Percentiles rank a stretch among this genome's conserved stretches.
These are phyloP conservation scores for Cyberlindnera nakhonratchasimensis DNA, from an alignment of 805 yeast species.

Conservation along the genomic window DNA sequence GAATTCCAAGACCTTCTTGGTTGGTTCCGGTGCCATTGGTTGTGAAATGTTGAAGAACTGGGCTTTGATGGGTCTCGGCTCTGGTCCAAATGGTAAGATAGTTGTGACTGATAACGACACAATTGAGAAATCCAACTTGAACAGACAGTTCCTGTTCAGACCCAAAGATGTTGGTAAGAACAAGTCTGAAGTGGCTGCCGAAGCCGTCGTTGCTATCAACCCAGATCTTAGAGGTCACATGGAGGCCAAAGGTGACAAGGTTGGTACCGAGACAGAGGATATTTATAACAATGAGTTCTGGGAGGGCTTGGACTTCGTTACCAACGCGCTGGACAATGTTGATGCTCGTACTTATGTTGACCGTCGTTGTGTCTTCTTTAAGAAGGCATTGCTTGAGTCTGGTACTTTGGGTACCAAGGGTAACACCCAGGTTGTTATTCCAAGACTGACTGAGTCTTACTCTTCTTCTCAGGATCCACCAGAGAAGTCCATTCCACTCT, in stretches of 20 bases:
- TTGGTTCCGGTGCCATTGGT: conserved; percentile 98
- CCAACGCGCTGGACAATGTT: conserved; percentile 95
- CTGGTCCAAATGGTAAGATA: conserved; percentile 86
- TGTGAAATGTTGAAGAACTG: conserved; percentile 98
- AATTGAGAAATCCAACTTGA: conserved; percentile 92
- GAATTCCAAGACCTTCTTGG: conserved; percentile 81
- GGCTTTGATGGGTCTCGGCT: conserved; percentile 95
- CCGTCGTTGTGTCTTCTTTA: conserved; percentile 90
- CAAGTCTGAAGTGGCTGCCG: conserved; percentile 88
- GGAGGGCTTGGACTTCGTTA: conserved; percentile 79
- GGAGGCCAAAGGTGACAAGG: conserved; percentile 76
- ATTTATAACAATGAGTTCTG: conserved; percentile 85
- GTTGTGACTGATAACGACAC: conserved; percentile 89
- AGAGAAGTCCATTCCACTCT: conserved; percentile 93
- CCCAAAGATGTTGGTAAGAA: conserved; percentile 90
- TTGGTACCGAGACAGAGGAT: conserved; percentile 88
- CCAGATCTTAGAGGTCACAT: conserved; percentile 79
- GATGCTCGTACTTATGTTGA: conserved; percentile 98
- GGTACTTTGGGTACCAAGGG: conserved; percentile 99
- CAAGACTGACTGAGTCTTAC: conserved; percentile 90
- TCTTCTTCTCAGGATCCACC: conserved; percentile 98
- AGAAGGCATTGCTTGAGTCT: conserved; percentile 87
- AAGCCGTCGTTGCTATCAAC: conserved; percentile 81
- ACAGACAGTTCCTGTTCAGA: conserved; percentile 94
- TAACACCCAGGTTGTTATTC: conserved; percentile 94